Percentiles rank a stretch among this genome's conserved stretches.
Conservation (phyloP, 371 early-diverging fungal genomes). For the Mortierella sp. region DNA sequence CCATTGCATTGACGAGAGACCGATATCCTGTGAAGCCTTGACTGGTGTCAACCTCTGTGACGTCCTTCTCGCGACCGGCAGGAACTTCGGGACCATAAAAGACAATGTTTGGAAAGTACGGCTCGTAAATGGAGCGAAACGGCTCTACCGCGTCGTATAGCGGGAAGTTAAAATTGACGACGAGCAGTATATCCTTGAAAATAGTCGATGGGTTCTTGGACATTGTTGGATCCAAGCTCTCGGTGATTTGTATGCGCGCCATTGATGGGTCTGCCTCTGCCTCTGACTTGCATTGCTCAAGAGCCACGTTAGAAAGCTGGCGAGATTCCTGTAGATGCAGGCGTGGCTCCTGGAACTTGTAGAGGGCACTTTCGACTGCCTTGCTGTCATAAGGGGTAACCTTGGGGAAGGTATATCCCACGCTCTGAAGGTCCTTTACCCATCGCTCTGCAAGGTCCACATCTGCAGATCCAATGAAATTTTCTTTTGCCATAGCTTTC, state of each 20-base stretch:
- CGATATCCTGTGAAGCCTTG: background rate
- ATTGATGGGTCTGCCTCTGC: background rate
- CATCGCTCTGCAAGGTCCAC: conserved; percentile 13
- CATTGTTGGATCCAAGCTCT: conserved; percentile 6
- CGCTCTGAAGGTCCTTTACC: conserved; percentile 10
- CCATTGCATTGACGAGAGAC: conserved; percentile 5
- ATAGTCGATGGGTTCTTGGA: background rate
- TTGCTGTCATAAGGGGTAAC: background rate
- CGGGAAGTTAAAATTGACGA: conserved; percentile 13
- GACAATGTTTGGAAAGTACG: conserved; percentile 3
- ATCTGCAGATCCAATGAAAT: conserved; percentile 5
- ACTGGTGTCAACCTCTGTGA: background rate
- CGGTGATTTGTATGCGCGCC: no score
- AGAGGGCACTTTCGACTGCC: background rate
- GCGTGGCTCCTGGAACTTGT: background rate
- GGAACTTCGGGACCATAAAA: conserved; percentile 5
- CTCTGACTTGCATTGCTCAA: conserved; percentile 5
- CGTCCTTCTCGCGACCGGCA: background rate
- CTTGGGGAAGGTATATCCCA: conserved; percentile 2
- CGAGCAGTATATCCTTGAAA: conserved; percentile 1
- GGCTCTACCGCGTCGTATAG: conserved; percentile 5
- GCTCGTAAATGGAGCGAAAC: conserved; percentile 1
- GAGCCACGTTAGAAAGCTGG: conserved; percentile 5
- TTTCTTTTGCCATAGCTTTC: conserved; percentile 7
- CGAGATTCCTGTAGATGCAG: background rate